phyloP scores from a whole-genome alignment of 805 yeast genomes.

The Candida succiphila region DNA sequence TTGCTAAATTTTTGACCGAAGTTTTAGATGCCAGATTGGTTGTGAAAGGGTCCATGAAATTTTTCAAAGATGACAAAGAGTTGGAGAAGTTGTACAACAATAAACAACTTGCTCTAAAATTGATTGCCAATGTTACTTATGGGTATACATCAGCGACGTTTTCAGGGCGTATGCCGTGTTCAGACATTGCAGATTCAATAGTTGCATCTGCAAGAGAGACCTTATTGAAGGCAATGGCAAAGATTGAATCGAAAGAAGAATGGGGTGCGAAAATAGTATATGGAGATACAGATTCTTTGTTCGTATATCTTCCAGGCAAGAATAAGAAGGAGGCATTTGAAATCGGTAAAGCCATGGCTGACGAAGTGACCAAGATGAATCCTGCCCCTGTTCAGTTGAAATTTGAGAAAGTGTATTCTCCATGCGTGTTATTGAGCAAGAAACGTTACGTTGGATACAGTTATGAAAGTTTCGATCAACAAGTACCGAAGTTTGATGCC shows the following conservation, averaged over 20 bases:
- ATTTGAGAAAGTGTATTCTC: conserved; percentile 89
- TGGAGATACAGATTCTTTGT: conserved; percentile 93
- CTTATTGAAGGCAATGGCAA: conserved; percentile 54
- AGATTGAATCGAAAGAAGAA: conserved; percentile 45
- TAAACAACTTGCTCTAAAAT: conserved; percentile 77
- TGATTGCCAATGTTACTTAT: conserved; percentile 91
- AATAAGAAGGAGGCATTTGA: conserved; percentile 67
- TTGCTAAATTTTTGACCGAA: conserved; percentile 81
- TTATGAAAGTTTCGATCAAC: conserved; percentile 50
- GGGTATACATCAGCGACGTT: conserved; percentile 93
- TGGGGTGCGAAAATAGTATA: conserved; percentile 93
- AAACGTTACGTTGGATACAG: conserved; percentile 87
- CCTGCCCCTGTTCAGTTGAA: conserved; percentile 80
- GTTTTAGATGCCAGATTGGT: conserved; percentile 70
- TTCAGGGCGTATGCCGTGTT: conserved; percentile 95
- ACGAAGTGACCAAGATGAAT: conserved; percentile 46
- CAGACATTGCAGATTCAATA: conserved; percentile 90
- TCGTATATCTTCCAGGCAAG: conserved; percentile 83
- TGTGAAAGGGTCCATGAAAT: conserved; percentile 66
- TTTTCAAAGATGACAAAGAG: conserved; percentile 35
- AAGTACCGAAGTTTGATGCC: conserved; percentile 72
- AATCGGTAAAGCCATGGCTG: conserved; percentile 65
- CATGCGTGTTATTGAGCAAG: conserved; percentile 72
- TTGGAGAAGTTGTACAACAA: conserved; percentile 53
- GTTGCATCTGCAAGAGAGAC: conserved; percentile 89